Evolutionary conservation across 106 monocot genomes (phyloP).

Genomic region (Allium fistulosum): DNA sequence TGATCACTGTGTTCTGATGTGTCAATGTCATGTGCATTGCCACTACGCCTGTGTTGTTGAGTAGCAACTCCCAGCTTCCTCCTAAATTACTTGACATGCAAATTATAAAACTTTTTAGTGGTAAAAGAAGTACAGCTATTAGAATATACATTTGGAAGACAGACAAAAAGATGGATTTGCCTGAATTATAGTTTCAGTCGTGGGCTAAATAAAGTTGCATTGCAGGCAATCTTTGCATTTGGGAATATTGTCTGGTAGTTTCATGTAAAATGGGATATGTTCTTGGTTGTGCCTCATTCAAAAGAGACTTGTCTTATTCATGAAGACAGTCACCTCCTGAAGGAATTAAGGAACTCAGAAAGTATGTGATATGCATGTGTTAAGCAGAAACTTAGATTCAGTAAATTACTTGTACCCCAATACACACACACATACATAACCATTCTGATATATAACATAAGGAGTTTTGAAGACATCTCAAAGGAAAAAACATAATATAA

Average conservation of each 20-base stretch:
- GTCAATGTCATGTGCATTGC: conserved; percentile 58
- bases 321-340: no score
- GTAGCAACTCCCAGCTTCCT: conserved; percentile 38
- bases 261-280: background rate
- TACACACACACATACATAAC: no score
- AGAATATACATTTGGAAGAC: background rate
- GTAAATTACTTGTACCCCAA: no score
- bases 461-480: no score
- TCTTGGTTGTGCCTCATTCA: background rate
- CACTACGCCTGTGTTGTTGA: conserved; percentile 44
- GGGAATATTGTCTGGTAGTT: background rate
- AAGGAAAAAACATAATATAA: no score
- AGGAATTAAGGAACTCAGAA: no score
- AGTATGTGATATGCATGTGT: no score
- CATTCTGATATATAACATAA: no score
- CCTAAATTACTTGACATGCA: background rate
- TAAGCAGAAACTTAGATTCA: no score
- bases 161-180: background rate
- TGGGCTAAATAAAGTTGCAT: background rate
- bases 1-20: conserved; percentile 29
- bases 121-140: background rate
- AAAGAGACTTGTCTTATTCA: background rate
- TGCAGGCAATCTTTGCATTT: conserved; percentile 4
- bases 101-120: background rate
- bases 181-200: background rate